Conservation (phyloP, 345 rosid genomes). For the Boechera divaricarpa region DNA sequence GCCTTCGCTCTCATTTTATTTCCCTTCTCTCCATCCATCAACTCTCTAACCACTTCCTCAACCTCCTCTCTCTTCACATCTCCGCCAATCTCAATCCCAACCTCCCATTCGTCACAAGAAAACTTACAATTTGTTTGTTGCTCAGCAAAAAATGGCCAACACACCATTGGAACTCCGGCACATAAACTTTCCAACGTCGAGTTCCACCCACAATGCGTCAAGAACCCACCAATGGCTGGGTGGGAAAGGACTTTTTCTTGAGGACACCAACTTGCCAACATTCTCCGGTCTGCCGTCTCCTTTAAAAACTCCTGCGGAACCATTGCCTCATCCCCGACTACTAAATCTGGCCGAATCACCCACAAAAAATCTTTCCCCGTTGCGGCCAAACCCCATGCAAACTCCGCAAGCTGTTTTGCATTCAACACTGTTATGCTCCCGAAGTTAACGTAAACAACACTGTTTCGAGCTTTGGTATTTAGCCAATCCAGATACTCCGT, state of each 20-base stretch:
- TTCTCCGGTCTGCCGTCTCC: constrained; percentile 48
- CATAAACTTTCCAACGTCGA: constrained; percentile 59
- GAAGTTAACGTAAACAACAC: constrained; percentile 63
- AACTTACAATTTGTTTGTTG: constrained; percentile 63
- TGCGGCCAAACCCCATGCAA: constrained; percentile 67
- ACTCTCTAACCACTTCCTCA: constrained; percentile 53
- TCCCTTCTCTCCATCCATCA: constrained; percentile 58
- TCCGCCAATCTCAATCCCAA: constrained; percentile 59
- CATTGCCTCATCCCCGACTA: constrained; percentile 48
- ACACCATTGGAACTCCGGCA: constrained; percentile 55
- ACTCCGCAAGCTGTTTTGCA: constrained; percentile 49
- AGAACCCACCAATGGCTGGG: constrained; percentile 57
- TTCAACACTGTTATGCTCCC: constrained; percentile 64
- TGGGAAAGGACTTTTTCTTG: constrained; percentile 58
- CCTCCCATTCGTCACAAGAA: constrained; percentile 54
- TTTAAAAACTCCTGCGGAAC: constrained; percentile 49
- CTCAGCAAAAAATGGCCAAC: constrained; percentile 71
- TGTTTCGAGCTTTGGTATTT: constrained; percentile 47
- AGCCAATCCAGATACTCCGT: constrained; percentile 54
- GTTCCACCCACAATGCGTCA: constrained; percentile 71
- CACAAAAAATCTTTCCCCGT: constrained; percentile 58
- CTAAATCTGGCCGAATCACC: constrained; percentile 64
- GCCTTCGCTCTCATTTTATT: constrained; percentile 55
- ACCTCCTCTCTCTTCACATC: constrained; percentile 57
- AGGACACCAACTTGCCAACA: constrained; percentile 58